Conservation (phyloP, 768 basidiomycete species). For the Lyophyllum shimeji region DNA sequence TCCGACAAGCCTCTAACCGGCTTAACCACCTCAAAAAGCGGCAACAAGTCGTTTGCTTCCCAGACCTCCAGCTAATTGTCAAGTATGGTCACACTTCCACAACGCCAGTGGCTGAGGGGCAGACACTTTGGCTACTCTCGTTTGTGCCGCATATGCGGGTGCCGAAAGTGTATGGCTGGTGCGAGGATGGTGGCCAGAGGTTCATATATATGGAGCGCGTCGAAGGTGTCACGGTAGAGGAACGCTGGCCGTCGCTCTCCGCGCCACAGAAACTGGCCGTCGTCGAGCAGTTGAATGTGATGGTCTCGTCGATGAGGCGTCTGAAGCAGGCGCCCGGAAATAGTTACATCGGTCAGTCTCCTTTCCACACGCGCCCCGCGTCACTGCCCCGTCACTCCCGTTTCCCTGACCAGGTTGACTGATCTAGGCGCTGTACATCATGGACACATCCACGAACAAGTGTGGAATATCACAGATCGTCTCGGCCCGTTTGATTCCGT, state of each 20-base stretch:
- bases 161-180: conserved; percentile 16
- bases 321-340: conserved; percentile 4
- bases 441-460: conserved; percentile 7
- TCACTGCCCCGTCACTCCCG: too few relatives aligned
- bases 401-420: neutral
- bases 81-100: conserved; percentile 7
- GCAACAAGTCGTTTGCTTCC: conserved; percentile 10
- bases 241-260: conserved; percentile 8
- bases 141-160: conserved; percentile 8
- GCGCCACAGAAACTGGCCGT: conserved; percentile 2
- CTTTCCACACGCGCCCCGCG: neutral
- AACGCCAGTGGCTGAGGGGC: conserved; percentile 10
- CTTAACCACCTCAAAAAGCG: too few relatives aligned
- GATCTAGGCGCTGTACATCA: conserved; percentile 5
- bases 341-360: conserved; percentile 8
- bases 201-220: conserved; percentile 15
- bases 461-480: neutral
- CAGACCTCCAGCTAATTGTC: conserved; percentile 9
- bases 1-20: neutral
- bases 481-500: conserved; percentile 5
- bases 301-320: conserved; percentile 11
- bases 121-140: conserved; percentile 14
- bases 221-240: conserved; percentile 8
- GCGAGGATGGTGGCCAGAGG: conserved; percentile 8
- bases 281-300: conserved; percentile 4